Percentiles rank a stretch among this genome's conserved stretches.
Conservation (phyloP, 2,329 filamentous ascomycete species). For the Tolypocladium paradoxum region DNA sequence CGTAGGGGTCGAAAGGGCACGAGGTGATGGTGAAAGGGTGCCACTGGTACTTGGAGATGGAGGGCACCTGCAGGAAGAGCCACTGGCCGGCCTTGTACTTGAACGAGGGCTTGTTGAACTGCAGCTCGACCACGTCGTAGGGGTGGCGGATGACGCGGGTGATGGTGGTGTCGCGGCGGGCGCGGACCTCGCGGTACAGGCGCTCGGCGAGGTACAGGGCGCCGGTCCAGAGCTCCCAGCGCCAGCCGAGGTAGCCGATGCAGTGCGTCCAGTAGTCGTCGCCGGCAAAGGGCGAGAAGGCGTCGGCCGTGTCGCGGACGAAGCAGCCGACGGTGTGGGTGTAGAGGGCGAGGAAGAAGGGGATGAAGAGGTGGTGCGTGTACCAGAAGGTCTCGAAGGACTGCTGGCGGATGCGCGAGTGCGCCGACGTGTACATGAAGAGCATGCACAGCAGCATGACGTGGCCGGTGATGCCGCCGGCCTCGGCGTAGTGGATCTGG, state of each 20-base stretch:
- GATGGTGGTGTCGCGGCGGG: slow-evolving; percentile 75
- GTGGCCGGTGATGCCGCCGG: slow-evolving; percentile 89
- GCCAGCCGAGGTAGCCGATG: slow-evolving; percentile 90
- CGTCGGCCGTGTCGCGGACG: slow-evolving; percentile 66
- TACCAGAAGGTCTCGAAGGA: slow-evolving; percentile 99
- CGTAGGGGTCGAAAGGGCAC: slow-evolving; percentile 89
- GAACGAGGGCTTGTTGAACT: slow-evolving; percentile 94
- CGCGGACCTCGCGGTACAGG: slow-evolving; percentile 81
- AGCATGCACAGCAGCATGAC: slow-evolving; percentile 99
- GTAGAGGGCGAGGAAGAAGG: slow-evolving; percentile 86
- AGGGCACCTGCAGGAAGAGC: slow-evolving; percentile 90
- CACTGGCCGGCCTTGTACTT: slow-evolving; percentile 97
- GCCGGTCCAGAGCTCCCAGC: slow-evolving; percentile 87
- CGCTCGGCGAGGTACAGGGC: slow-evolving; percentile 80
- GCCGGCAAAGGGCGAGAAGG: slow-evolving; percentile 76
- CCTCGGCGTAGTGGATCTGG: slow-evolving; percentile 82
- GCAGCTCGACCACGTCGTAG: slow-evolving; percentile 94
- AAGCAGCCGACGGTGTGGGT: slow-evolving; percentile 96
- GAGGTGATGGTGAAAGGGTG: slow-evolving; percentile 99
- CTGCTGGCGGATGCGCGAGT: slow-evolving; percentile 88
- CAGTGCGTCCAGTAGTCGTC: slow-evolving; percentile 81
- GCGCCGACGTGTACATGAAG: slow-evolving; percentile 93
- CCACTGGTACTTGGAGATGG: slow-evolving; percentile 85
- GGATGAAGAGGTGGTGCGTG: slow-evolving; percentile 96
- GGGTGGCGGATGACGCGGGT: slow-evolving; percentile 91